Evolutionary conservation across 2,329 filamentous ascomycete species (phyloP).

Genomic region (Lasiodiplodia citricola): DNA sequence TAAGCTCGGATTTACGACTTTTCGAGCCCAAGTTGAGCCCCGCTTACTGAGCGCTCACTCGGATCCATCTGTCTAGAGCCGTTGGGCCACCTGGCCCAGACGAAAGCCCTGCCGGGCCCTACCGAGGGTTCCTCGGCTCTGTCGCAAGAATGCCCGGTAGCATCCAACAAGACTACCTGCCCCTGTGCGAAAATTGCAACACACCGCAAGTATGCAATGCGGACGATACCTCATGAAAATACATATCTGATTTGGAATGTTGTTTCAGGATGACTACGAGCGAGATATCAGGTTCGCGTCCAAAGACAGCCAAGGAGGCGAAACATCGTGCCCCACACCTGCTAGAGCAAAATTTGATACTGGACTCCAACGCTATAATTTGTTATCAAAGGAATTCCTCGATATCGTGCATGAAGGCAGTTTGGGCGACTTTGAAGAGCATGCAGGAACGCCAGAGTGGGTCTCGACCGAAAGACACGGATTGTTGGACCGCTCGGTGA

Average conservation of each 20-base stretch:
- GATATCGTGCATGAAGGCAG: background rate
- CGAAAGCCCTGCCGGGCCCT: background rate
- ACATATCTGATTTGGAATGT: background rate
- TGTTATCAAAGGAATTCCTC: background rate
- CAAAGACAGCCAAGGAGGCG: background rate
- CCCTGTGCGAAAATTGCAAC: background rate
- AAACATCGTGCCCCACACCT: background rate
- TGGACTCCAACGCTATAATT: background rate
- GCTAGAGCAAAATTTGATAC: background rate
- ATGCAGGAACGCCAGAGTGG: too few relatives aligned
- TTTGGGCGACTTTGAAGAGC: background rate
- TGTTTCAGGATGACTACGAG: background rate
- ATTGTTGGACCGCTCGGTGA: too few relatives aligned
- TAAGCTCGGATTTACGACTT: background rate
- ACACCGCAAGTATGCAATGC: background rate
- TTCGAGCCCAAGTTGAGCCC: background rate
- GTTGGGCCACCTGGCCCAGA: background rate
- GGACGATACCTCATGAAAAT: background rate
- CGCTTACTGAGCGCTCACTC: background rate
- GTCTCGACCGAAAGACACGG: too few relatives aligned
- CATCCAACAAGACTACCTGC: background rate
- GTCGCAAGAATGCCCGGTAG: background rate
- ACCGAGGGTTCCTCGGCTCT: background rate
- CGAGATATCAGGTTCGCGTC: background rate
- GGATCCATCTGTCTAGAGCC: background rate